Percentiles rank a stretch among this genome's conserved stretches.
Evolutionary conservation across 306 rosid species (phyloP).

Genomic region (Vigna angularis): DNA sequence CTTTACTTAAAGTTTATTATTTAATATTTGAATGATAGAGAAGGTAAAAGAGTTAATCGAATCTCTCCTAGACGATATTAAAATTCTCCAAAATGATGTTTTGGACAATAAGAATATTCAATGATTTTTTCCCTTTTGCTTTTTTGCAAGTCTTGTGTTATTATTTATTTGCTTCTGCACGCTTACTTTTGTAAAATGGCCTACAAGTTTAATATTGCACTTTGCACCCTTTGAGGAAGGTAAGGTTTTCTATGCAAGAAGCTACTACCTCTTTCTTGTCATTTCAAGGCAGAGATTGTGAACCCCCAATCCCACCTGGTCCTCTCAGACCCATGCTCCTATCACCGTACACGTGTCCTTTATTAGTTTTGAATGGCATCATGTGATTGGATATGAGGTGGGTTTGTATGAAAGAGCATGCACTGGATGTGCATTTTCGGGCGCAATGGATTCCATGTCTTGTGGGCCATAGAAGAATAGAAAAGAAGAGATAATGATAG

Average conservation of each 20-base stretch:
- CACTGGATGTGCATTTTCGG: not conserved
- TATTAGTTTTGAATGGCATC: not conserved
- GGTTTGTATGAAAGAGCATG: conserved; percentile 5
- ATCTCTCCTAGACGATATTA: not conserved
- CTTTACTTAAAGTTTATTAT: not conserved
- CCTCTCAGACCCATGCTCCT: not conserved
- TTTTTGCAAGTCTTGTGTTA: conserved; percentile 32
- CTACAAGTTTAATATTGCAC: conserved; percentile 43
- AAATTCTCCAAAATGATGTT: conserved; percentile 36
- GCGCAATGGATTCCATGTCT: conserved; percentile 13
- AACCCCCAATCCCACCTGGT: conserved; percentile 2
- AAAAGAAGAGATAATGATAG: conserved; percentile 38
- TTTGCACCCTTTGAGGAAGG: conserved; percentile 47
- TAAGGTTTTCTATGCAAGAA: conserved; percentile 38
- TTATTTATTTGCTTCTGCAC: conserved; percentile 59
- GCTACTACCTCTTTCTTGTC: conserved; percentile 33
- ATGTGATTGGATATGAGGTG: not conserved
- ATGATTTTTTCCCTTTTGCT: conserved; percentile 48
- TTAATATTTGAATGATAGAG: not conserved
- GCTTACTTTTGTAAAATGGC: conserved; percentile 56
- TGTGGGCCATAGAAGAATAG: conserved; percentile 41
- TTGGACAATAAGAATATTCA: conserved; percentile 45
- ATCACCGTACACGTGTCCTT: conserved; percentile 39
- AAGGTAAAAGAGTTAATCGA: conserved; percentile 16
- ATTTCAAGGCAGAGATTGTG: conserved; percentile 34